Evolutionary conservation across 1,284 basidiomycete genomes (phyloP).

Genomic region (Ceratobasidium sp.): DNA sequence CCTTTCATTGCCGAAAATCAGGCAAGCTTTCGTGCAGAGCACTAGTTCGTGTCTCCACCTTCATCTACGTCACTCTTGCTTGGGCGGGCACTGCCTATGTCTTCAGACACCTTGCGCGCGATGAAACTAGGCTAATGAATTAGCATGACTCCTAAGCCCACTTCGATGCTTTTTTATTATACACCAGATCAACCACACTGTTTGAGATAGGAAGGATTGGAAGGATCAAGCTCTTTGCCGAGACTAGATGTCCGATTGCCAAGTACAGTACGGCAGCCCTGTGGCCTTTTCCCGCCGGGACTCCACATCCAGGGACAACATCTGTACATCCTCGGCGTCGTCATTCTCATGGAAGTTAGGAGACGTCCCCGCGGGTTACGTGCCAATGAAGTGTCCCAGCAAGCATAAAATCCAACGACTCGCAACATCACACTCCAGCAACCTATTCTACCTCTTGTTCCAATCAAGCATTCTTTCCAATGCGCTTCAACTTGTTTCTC

Average conservation of each 20-base stretch:
- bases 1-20: too few relatives aligned
- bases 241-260: not conserved
- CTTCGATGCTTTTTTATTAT: too few relatives aligned
- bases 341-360: not conserved
- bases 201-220: too few relatives aligned
- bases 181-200: too few relatives aligned
- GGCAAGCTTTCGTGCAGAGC: too few relatives aligned
- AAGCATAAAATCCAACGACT: not conserved
- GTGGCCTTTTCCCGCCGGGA: not conserved
- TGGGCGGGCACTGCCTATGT: too few relatives aligned
- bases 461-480: slow-evolving; percentile 1
- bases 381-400: not conserved
- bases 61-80: too few relatives aligned
- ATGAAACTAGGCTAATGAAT: too few relatives aligned
- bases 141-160: too few relatives aligned
- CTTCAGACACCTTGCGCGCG: too few relatives aligned
- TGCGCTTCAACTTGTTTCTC: slow-evolving; percentile 18
- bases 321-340: not conserved
- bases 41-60: too few relatives aligned
- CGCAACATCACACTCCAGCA: not conserved
- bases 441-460: not conserved
- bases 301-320: not conserved
- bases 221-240: not conserved
- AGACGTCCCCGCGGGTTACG: not conserved
- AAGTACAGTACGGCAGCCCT: not conserved